Percentiles rank a stretch among this genome's conserved stretches.
Evolutionary conservation across 2,329 filamentous ascomycete species (phyloP).

Genomic region (Cylindrodendrum hubeiense): DNA sequence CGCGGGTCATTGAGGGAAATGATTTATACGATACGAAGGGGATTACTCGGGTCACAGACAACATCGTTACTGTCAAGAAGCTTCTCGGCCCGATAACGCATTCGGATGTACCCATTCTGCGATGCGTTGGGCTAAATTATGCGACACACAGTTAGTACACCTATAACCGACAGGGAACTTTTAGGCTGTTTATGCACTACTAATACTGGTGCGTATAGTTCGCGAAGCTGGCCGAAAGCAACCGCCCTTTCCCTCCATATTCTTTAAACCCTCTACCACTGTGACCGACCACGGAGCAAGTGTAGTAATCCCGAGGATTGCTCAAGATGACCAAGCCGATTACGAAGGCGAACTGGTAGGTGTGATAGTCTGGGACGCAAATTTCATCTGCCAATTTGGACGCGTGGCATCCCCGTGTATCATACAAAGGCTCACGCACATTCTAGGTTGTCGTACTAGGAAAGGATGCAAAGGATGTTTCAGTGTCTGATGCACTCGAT

Average conservation of each 20-base stretch:
- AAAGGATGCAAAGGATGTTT: conserved; percentile 61
- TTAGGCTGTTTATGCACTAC: neutral
- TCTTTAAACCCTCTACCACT: conserved; percentile 61
- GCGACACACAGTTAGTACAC: conserved; percentile 62
- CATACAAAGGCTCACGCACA: too few species aligned
- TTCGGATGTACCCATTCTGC: conserved; percentile 66
- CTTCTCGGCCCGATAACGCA: conserved; percentile 64
- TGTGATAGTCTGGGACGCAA: neutral
- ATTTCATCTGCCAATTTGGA: too few species aligned
- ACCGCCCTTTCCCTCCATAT: conserved; percentile 62
- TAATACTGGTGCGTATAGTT: conserved; percentile 49
- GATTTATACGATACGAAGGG: conserved; percentile 63
- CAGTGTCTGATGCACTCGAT: conserved; percentile 54
- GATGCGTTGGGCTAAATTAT: conserved; percentile 72
- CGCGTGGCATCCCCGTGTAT: too few species aligned
- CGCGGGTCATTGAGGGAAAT: conserved; percentile 62
- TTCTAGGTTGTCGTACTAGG: conserved; percentile 57
- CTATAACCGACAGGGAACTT: neutral
- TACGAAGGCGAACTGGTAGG: conserved; percentile 60
- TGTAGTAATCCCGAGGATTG: conserved; percentile 61
- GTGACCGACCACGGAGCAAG: conserved; percentile 51
- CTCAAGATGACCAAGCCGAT: conserved; percentile 61
- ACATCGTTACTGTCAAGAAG: conserved; percentile 65
- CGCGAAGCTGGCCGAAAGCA: conserved; percentile 63
- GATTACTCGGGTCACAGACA: conserved; percentile 63